phyloP scores from a whole-genome alignment of 306 rosid genomes.

The Ormosia emarginata region DNA sequence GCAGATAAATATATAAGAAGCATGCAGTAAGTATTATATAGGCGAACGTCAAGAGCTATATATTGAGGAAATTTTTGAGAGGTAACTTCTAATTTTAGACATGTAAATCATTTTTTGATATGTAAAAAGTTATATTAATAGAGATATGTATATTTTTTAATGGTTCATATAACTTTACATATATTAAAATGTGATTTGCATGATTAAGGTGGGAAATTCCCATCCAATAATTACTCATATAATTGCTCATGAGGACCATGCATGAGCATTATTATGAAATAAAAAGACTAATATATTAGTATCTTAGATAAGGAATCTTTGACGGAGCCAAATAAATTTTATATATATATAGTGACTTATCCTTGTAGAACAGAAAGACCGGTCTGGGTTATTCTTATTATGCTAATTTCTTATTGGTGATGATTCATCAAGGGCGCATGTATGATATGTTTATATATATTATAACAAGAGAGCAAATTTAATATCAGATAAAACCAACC shows the following conservation, averaged over 20 bases:
- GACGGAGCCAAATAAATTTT: neutral
- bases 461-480: neutral
- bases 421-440: neutral
- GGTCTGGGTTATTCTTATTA: too few relatives aligned
- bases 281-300: neutral
- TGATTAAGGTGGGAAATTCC: too few relatives aligned
- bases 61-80: too few relatives aligned
- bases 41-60: neutral
- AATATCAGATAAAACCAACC: neutral
- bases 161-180: too few relatives aligned
- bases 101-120: too few relatives aligned
- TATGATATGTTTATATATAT: neutral
- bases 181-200: too few relatives aligned
- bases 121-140: too few relatives aligned
- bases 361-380: neutral
- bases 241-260: neutral
- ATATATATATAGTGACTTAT: neutral
- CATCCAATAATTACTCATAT: neutral
- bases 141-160: too few relatives aligned
- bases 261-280: neutral
- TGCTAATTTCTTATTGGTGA: neutral
- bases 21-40: neutral
- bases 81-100: too few relatives aligned
- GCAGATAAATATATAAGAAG: neutral
- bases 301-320: constrained; percentile 5